These are phyloP conservation scores for Taphrina confusa DNA, from an alignment of 1,139 yeast genomes.

Conservation along the genomic window DNA sequence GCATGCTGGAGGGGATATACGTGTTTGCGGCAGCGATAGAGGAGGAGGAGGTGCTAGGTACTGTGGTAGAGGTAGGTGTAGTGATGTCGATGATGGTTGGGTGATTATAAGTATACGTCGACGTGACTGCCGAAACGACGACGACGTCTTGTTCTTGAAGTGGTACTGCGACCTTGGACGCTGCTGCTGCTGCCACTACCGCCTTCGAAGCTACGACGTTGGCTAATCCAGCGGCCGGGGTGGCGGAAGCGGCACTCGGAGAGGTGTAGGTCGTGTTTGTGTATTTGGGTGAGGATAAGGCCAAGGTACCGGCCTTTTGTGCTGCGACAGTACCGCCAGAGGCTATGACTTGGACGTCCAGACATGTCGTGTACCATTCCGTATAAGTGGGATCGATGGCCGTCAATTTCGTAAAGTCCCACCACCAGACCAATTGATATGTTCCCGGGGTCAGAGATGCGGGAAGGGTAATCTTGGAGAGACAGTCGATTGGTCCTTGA, in stretches of 20 bases:
- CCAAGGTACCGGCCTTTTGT: too few relatives aligned
- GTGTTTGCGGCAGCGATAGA: neutral
- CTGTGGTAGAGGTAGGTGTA: neutral
- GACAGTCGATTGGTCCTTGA: constrained; percentile 37
- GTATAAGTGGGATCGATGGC: constrained; percentile 30
- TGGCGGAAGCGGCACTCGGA: neutral
- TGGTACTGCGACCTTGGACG: neutral
- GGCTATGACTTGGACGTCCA: constrained; percentile 37
- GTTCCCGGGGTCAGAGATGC: constrained; percentile 33
- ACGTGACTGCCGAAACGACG: neutral
- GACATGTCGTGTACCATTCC: constrained; percentile 40
- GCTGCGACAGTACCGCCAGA: neutral
- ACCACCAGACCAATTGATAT: constrained; percentile 40
- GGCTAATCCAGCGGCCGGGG: neutral
- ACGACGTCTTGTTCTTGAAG: constrained; percentile 9
- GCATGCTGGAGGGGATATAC: neutral
- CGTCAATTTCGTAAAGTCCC: constrained; percentile 41
- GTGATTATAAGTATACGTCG: neutral
- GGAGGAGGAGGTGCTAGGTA: neutral
- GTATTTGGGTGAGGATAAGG: neutral
- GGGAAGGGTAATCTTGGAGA: constrained; percentile 37
- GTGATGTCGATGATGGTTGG: neutral
- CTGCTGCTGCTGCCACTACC: neutral
- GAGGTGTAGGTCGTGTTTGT: neutral
- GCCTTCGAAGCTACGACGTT: neutral